phyloP scores from a whole-genome alignment of 495 filamentous ascomycete species.

The Trichoderma reesei region DNA sequence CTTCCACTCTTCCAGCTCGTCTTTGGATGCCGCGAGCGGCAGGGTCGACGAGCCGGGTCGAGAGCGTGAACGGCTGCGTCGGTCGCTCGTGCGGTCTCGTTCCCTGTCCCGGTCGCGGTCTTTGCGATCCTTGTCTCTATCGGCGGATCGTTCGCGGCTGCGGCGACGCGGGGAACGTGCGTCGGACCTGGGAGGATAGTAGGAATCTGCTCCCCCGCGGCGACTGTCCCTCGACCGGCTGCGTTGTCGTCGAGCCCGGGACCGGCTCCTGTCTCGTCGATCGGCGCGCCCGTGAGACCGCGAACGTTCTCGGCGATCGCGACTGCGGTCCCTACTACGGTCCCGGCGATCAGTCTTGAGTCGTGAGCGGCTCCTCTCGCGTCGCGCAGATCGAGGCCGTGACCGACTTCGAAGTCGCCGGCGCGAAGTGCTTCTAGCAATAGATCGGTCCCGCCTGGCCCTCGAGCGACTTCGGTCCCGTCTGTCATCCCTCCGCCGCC shows the following conservation, averaged over 20 bases:
- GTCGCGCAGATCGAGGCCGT: constrained; percentile 22
- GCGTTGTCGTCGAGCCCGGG: constrained; percentile 18
- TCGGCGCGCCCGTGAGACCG: constrained; percentile 15
- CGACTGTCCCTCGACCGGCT: constrained; percentile 22
- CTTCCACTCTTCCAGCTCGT: constrained; percentile 38
- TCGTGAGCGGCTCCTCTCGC: constrained; percentile 28
- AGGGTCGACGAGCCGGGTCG: constrained; percentile 16
- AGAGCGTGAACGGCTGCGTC: constrained; percentile 31
- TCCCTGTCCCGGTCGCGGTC: constrained; percentile 15
- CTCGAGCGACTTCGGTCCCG: constrained; percentile 19
- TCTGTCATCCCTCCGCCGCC: constrained; percentile 14
- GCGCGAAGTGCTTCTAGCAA: constrained; percentile 31
- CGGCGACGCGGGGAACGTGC: constrained; percentile 20
- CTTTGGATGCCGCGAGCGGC: constrained; percentile 22
- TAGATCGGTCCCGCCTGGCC: constrained; percentile 21
- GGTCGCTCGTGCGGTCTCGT: constrained; percentile 19
- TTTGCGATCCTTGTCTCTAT: constrained; percentile 11
- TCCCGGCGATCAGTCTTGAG: constrained; percentile 20
- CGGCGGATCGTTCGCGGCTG: constrained; percentile 13
- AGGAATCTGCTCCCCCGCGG: neutral
- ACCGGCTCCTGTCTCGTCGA: constrained; percentile 21
- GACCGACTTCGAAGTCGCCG: constrained; percentile 25
- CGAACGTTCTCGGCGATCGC: constrained; percentile 22
- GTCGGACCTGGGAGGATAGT: constrained; percentile 15
- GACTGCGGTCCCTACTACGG: constrained; percentile 15